phyloP scores from a whole-genome alignment of 257 asterid species.

The Dorcoceras hygrometricum region DNA sequence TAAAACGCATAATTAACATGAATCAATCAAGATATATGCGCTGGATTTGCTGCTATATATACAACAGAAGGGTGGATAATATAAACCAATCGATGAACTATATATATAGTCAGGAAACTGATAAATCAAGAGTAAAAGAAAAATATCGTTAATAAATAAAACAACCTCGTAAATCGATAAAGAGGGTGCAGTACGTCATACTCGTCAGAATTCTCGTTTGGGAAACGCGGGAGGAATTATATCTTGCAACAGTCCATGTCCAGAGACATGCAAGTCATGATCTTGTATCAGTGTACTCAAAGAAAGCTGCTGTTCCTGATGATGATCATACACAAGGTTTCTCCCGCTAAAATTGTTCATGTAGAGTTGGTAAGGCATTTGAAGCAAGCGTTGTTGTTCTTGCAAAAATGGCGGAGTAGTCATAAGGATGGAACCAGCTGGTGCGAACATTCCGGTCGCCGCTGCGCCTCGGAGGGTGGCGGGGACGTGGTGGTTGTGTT shows the following conservation, averaged over 20 bases:
- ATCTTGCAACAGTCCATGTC: slow-evolving; percentile 53
- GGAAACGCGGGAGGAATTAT: slow-evolving; percentile 38
- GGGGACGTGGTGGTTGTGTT: slow-evolving; percentile 77
- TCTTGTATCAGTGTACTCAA: not conserved
- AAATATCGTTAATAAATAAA: no score
- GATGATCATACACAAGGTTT: slow-evolving; percentile 28
- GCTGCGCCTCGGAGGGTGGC: slow-evolving; percentile 58
- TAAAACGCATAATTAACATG: not conserved
- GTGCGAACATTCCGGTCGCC: slow-evolving; percentile 50
- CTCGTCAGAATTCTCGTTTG: slow-evolving; percentile 30
- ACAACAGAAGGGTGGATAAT: not conserved
- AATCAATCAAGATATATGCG: not conserved
- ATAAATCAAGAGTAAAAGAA: not conserved
- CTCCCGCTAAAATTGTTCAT: slow-evolving; percentile 25
- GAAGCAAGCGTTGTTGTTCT: slow-evolving; percentile 39
- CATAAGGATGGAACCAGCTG: slow-evolving; percentile 35
- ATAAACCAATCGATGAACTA: not conserved
- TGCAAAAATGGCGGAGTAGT: slow-evolving; percentile 27
- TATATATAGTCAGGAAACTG: not conserved
- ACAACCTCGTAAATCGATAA: not conserved
- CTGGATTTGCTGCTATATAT: not conserved
- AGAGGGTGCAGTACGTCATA: not conserved
- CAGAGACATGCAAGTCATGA: slow-evolving; percentile 31
- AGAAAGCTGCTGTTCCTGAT: slow-evolving; percentile 16
- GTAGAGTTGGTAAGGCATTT: slow-evolving; percentile 36